These are phyloP conservation scores for Lojkania enalia DNA, from an alignment of 2,329 filamentous ascomycete species.

Conservation along the genomic window DNA sequence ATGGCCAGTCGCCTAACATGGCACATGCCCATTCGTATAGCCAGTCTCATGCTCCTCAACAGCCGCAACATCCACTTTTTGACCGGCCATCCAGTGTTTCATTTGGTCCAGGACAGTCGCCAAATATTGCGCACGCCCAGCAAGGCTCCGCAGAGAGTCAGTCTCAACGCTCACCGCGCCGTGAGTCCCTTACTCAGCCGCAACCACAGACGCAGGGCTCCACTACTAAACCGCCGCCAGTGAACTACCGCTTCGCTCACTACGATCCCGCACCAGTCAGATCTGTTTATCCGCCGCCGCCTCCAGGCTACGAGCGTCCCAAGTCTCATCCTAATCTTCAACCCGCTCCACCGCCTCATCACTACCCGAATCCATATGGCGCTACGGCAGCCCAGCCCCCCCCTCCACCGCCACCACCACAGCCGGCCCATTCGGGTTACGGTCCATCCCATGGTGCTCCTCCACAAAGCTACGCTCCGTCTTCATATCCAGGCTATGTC, in stretches of 20 bases:
- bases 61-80: neutral
- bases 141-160: neutral
- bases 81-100: no score
- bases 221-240: slow-evolving; percentile 14
- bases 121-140: neutral
- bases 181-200: slow-evolving; percentile 9
- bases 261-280: slow-evolving; percentile 39
- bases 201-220: neutral
- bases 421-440: slow-evolving; percentile 6
- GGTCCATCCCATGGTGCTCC: neutral
- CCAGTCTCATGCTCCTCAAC: neutral
- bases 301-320: slow-evolving; percentile 24
- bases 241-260: slow-evolving; percentile 42
- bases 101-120: no score
- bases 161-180: neutral
- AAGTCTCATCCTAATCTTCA: slow-evolving; percentile 16
- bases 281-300: slow-evolving; percentile 25
- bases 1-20: neutral
- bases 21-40: neutral
- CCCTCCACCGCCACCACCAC: slow-evolving; percentile 15
- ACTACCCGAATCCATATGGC: slow-evolving; percentile 2
- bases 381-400: slow-evolving; percentile 13
- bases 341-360: neutral
- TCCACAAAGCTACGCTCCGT: neutral
- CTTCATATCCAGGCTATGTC: slow-evolving; percentile 24